phyloP scores from a whole-genome alignment of 2,329 filamentous ascomycete species.

The Exophiala alcalophila region DNA sequence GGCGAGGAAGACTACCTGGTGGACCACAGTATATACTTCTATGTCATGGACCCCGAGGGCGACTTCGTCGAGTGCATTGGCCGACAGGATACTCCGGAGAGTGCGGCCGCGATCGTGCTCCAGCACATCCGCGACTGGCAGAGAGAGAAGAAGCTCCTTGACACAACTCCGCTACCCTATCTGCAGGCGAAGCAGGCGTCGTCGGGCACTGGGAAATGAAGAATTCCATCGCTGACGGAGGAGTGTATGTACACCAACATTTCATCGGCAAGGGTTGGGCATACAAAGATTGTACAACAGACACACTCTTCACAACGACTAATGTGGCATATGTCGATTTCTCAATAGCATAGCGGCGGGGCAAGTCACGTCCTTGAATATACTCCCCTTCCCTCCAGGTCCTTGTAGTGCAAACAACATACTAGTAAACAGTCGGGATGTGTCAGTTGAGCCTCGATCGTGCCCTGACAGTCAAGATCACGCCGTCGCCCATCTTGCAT shows the following conservation, averaged over 20 bases:
- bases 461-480: conserved; percentile 17
- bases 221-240: too few relatives aligned
- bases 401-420: too few relatives aligned
- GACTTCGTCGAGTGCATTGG: conserved; percentile 98
- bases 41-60: conserved; percentile 96
- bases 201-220: conserved; percentile 2
- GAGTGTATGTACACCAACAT: too few relatives aligned
- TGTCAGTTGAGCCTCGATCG: conserved; percentile 5
- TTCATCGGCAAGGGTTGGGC: too few relatives aligned
- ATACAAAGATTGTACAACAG: too few relatives aligned
- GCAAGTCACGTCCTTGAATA: conserved; percentile 5
- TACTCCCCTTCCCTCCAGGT: conserved; percentile 26
- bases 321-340: background rate
- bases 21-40: conserved; percentile 99
- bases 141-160: conserved; percentile 51
- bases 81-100: conserved; percentile 85
- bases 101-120: conserved; percentile 77
- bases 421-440: too few relatives aligned
- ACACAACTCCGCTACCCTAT: conserved; percentile 38
- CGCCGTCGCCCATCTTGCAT: conserved; percentile 28
- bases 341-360: conserved; percentile 16
- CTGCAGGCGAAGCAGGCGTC: conserved; percentile 14
- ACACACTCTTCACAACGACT: too few relatives aligned
- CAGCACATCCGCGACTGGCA: conserved; percentile 81
- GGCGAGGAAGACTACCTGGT: conserved; percentile 90